Evolutionary conservation across 2,329 filamentous ascomycete genomes (phyloP), one percentile per base, ranked within the genome.

Genomic region (Aspergillus eucalypticola): DNA sequence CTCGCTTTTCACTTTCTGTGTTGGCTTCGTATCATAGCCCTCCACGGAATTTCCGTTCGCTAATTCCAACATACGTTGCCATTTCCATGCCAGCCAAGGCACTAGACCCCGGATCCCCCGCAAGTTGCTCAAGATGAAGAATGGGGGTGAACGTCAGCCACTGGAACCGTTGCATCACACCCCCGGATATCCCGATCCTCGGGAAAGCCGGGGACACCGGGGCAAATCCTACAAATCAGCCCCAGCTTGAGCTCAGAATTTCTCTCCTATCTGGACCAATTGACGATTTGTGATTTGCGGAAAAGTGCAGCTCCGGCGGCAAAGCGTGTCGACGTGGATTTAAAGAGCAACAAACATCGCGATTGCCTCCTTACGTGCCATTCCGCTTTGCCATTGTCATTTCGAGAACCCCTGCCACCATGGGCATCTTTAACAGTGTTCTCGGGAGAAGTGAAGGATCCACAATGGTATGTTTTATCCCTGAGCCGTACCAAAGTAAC

Each of bases 401-500:
- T 2, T 25, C 25, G 8, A 5, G 35, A 11, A 7, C 25, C 15
- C 4, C 19, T 17, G 8, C 13, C n/a, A 44, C 25, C 29, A 55
- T 55, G 53, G 53, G 53, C 29, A 55, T 55, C 11, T 35, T 55
- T 3, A 46, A 55, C 41, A 55, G 53, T 32, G 8, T 55, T 39
- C 44, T 46, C 23, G 29, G 23, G 25, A n/a, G 53, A 21, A 17
- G 10, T 27, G 53, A 53, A 15, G 8, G 19, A n/a, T n/a, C 17
- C 10, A 44, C 23, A 58, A 58, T 58, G 56, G 56, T 58, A 19
- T 13, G 56, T 21, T 50, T 17, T 49, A 23, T 10, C 23, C 6
- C 5, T 21, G 23, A 13, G 3, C 1, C 5, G 32, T 21, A 41
- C 5, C 38, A 8, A 19, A 21, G 4, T 17, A 35, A 29, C n/a